Evolutionary conservation across 257 asterid genomes (phyloP).

Genomic region (Ligustrum vulgare): DNA sequence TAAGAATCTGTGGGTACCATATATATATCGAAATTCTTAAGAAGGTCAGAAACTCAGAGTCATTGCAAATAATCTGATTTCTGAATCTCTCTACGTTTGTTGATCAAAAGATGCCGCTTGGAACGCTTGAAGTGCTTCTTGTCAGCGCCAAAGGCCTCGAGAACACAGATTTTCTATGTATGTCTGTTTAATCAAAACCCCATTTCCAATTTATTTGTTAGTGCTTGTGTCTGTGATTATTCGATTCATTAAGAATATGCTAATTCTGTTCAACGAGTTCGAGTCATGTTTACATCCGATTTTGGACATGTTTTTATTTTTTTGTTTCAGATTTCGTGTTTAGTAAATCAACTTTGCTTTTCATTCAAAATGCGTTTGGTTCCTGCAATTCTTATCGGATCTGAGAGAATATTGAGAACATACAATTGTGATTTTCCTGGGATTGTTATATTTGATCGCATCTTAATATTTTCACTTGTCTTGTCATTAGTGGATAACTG

Average conservation of each 20-base stretch:
- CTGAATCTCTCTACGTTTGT: conserved; percentile 4
- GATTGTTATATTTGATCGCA: background rate
- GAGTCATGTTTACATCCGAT: background rate
- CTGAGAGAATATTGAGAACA: too few species aligned
- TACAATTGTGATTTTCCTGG: too few species aligned
- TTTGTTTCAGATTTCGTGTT: background rate
- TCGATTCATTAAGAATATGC: background rate
- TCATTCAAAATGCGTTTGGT: background rate
- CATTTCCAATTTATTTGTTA: background rate
- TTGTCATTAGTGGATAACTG: background rate
- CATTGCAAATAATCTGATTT: background rate
- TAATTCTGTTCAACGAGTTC: background rate
- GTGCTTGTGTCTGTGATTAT: background rate
- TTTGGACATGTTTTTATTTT: background rate
- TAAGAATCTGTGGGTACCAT: background rate
- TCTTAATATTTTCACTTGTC: background rate
- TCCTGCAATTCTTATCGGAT: background rate
- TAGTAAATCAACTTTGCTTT: background rate
- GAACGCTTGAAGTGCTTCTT: conserved; percentile 82
- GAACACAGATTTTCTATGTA: conserved; percentile 58
- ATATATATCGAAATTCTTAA: too few species aligned
- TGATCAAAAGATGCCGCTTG: conserved; percentile 49
- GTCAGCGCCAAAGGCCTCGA: conserved; percentile 73
- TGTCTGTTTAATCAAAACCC: conserved; percentile 14
- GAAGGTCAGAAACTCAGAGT: background rate